phyloP scores from a whole-genome alignment of 345 rosid species.

The Populus euphratica region DNA sequence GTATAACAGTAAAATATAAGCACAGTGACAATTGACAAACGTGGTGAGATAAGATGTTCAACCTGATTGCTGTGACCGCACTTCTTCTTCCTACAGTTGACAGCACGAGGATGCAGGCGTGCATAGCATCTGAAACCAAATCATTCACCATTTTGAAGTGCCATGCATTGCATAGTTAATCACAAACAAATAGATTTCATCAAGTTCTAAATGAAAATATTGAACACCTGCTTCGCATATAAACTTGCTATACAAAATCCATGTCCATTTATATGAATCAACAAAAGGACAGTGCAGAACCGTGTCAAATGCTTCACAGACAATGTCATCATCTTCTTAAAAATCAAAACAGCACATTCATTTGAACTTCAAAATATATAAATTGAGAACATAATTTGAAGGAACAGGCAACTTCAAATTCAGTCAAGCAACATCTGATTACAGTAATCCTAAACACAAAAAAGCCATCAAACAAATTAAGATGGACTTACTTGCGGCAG shows the following conservation, averaged over 20 bases:
- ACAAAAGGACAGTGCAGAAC: no score
- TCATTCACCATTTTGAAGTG: not conserved
- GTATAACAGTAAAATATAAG: not conserved
- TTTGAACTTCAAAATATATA: not conserved
- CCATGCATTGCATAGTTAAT: no score
- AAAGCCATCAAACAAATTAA: not conserved
- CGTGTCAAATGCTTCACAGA: no score
- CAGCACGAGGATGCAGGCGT: conserved; percentile 93
- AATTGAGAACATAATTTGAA: no score
- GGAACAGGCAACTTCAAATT: no score
- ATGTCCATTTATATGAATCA: no score
- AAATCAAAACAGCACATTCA: not conserved
- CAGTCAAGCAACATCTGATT: no score
- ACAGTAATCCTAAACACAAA: not conserved
- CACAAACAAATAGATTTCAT: not conserved
- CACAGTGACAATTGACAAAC: not conserved
- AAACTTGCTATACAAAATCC: no score
- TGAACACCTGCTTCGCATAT: not conserved
- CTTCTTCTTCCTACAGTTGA: conserved; percentile 97
- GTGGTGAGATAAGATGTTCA: not conserved
- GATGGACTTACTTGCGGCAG: conserved; percentile 72
- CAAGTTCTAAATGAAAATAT: not conserved
- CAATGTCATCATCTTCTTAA: no score
- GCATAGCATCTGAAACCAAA: conserved; percentile 67
- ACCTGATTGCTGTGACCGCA: conserved; percentile 99